phyloP scores from a whole-genome alignment of 371 early-diverging fungal genomes.

The Nosema granulosis region DNA sequence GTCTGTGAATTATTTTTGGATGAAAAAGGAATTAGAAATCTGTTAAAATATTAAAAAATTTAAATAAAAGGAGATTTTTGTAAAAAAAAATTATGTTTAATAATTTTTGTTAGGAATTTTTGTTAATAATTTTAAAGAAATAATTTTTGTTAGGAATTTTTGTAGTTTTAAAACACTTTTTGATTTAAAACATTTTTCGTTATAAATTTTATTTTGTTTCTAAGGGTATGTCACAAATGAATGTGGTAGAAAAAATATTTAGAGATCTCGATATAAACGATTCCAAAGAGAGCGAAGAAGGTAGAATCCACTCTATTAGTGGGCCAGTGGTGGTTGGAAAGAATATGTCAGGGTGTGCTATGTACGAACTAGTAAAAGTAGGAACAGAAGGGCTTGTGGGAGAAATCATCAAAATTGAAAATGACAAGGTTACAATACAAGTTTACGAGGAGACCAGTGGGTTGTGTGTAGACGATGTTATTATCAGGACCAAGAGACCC shows the following conservation, averaged over 20 bases:
- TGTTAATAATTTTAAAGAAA: background rate
- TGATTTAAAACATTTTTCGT: background rate
- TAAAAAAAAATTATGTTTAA: background rate
- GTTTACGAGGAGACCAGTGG: slow-evolving; percentile 99
- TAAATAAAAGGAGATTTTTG: background rate
- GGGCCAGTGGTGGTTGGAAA: slow-evolving; percentile 98
- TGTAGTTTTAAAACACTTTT: background rate
- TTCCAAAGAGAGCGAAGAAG: slow-evolving; percentile 74
- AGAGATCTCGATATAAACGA: slow-evolving; percentile 42
- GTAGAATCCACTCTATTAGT: slow-evolving; percentile 88
- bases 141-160: background rate
- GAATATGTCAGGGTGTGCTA: slow-evolving; percentile 93
- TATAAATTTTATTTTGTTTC: background rate
- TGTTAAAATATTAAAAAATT: background rate
- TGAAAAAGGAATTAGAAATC: background rate
- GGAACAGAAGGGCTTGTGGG: slow-evolving; percentile 93
- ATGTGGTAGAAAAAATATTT: slow-evolving; percentile 47
- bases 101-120: background rate
- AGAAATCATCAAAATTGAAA: slow-evolving; percentile 98
- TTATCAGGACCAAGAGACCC: slow-evolving; percentile 89
- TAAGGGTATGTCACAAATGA: slow-evolving; percentile 10
- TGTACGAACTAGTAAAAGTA: slow-evolving; percentile 98
- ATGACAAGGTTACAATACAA: slow-evolving; percentile 95
- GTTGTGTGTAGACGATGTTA: slow-evolving; percentile 94
- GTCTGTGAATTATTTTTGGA: background rate